Base-by-base conservation (phyloP, 352 stramenopile species). In the Phytophthora fragariaefolia region DNA sequence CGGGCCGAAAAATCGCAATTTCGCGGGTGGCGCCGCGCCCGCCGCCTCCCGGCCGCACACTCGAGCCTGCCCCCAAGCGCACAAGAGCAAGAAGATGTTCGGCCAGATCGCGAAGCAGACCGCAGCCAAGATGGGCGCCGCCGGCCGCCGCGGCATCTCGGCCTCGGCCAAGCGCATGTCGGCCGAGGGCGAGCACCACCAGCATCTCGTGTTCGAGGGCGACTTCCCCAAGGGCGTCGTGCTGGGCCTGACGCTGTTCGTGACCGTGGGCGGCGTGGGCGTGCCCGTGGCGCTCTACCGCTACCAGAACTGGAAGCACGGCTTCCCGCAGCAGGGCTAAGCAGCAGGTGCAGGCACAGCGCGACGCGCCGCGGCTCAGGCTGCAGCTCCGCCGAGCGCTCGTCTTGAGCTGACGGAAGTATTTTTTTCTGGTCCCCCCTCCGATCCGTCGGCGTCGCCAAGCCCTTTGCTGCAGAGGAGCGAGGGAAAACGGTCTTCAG, bases 281-380 rank as follows among this genome's bases (percentile, higher is more conserved):
- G 79, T 93, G 26, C 87, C 87, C 45, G 67, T 93, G 57, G 38
- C 76, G 49, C 66, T 89, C 55, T 71, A 86, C 71, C 87, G 85
- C 74, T 91, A 92, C 78, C 87, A 96, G 78, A 96, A 96, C 85
- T 96, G 81, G 80, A 96, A 96, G 84, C 85, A 92, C 78, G 87
- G 87, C 27, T 96, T 96, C 72, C 87, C 87, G 38, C 87, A 89
- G 64, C 75, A 85, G 59, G 36, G 36, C 17, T 91, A 93, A 93
- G 53, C 46, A 24, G 28, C 42, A n/a, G 9, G 23, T 49, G 32
- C 17, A 45, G 30, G 17, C 8, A 18, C 22, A 40, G 38, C 40
- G 38, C 22, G 30, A n/a, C 15, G 20, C 12, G 51, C 22, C 17
- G 36, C 46, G 26, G n/a, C 15, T 42, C 20, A 51, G 48, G 59